These are phyloP conservation scores for Cylindrotheca fusiformis DNA, from an alignment of 108 stramenopile species.

Conservation along the genomic window DNA sequence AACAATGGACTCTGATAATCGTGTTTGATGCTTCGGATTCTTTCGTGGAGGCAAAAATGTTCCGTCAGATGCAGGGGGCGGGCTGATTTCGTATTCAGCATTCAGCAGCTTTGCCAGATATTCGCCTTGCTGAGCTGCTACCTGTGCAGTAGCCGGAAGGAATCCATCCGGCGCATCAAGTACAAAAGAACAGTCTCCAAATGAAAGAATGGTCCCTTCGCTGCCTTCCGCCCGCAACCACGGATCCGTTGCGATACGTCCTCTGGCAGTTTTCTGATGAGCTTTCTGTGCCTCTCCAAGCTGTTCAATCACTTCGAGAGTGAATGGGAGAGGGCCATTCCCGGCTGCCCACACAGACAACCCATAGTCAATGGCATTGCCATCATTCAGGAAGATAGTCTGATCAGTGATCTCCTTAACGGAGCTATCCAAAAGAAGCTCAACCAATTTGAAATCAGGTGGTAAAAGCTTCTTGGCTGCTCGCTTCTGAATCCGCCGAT, in stretches of 20 bases:
- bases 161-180: conserved; percentile 45
- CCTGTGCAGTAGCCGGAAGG: conserved; percentile 90
- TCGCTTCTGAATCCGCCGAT: conserved; percentile 43
- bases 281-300: conserved; percentile 59
- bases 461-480: conserved; percentile 52
- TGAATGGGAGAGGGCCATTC: conserved; percentile 88
- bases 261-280: conserved; percentile 66
- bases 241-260: conserved; percentile 86
- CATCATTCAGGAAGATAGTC: conserved; percentile 74
- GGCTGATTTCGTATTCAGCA: conserved; percentile 69
- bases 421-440: conserved; percentile 75
- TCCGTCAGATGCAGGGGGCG: conserved; percentile 34
- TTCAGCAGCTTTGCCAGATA: conserved; percentile 82
- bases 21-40: conserved; percentile 9
- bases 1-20: conserved; percentile 65
- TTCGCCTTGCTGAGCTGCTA: conserved; percentile 92
- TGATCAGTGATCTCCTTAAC: conserved; percentile 87
- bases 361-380: conserved; percentile 74
- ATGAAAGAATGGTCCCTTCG: conserved; percentile 73
- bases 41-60: conserved; percentile 48
- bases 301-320: conserved; percentile 62
- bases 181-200: conserved; percentile 90
- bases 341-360: conserved; percentile 96
- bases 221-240: conserved; percentile 89
- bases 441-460: conserved; percentile 64